phyloP scores from a whole-genome alignment of 163 green algal genomes.

The Scenedesmus sp. region DNA sequence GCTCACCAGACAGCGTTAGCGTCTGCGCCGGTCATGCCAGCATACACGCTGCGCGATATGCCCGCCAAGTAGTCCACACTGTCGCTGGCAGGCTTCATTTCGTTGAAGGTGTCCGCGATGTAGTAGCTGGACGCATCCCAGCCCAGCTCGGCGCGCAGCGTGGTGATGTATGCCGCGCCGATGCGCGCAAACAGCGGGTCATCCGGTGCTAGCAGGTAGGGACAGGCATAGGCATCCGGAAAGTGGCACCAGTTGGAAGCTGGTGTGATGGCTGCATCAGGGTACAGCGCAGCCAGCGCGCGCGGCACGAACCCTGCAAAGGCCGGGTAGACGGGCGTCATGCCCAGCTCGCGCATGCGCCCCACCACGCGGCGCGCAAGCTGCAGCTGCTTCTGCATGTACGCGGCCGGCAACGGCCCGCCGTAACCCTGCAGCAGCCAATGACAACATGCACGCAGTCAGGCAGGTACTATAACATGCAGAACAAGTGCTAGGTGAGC shows the following conservation, averaged over 20 bases:
- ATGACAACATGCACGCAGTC: background rate
- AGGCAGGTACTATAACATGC: background rate
- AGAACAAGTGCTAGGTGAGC: background rate
- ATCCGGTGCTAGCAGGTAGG: slow-evolving; percentile 57
- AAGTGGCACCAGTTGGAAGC: slow-evolving; percentile 62
- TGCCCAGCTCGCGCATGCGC: slow-evolving; percentile 67
- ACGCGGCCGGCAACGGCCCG: slow-evolving; percentile 59
- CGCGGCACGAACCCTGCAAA: slow-evolving; percentile 65
- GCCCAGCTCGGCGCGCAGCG: slow-evolving; percentile 55
- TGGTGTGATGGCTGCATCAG: slow-evolving; percentile 39
- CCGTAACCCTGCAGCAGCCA: slow-evolving; percentile 41
- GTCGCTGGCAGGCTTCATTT: slow-evolving; percentile 59
- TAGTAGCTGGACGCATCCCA: slow-evolving; percentile 60
- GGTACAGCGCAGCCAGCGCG: slow-evolving; percentile 42
- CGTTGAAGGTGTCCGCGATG: slow-evolving; percentile 69
- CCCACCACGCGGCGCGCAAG: slow-evolving; percentile 52
- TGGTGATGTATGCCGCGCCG: slow-evolving; percentile 55
- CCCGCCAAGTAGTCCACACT: slow-evolving; percentile 56
- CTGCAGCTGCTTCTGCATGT: slow-evolving; percentile 60
- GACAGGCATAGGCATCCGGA: slow-evolving; percentile 54
- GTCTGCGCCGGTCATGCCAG: slow-evolving; percentile 59
- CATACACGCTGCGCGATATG: slow-evolving; percentile 53
- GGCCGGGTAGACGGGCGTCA: slow-evolving; percentile 66
- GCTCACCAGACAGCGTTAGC: slow-evolving; percentile 51
- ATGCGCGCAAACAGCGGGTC: slow-evolving; percentile 65